Evolutionary conservation across 2,329 filamentous ascomycete genomes (phyloP), one percentile per base, ranked within the genome.

Genomic region (Alternaria ethzedia): DNA sequence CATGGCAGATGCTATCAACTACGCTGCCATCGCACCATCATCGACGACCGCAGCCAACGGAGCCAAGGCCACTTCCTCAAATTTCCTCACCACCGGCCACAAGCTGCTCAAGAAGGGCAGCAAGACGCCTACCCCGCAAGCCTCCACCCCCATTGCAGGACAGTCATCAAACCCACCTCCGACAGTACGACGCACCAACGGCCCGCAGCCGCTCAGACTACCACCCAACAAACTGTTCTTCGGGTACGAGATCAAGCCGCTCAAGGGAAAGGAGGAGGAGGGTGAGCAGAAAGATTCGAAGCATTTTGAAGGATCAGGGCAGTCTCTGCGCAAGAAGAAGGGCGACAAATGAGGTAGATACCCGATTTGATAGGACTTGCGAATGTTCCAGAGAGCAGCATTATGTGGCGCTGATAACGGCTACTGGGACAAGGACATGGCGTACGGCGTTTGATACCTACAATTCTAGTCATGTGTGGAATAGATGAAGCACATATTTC

Each of bases 1-100:
- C 64, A 99, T 99, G 96, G 94, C 96, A 0, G 93, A 97, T 74
- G 89, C 93, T n/a, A 98, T 99, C 84, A 97, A 97, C 84, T 99
- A 98, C 81, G 88, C 89, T 56, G 88, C 94, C 30, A 97, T 99
- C 70, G 93, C 94, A 0, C 94, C 96, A 1, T 89, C 89, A 4
- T 87, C 92, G 7, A 88, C 86, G 3, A 86, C 89, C 13, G 89
- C 88, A 13, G 88, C 87, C 6, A 84, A 85, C 9, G 89, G 88
- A 41, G 87, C 88, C 11, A 86, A 85, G 70, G 87, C 88, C 5
- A 85, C 86, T 3, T 87, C 90, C 0, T 94, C 93, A 1, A 91
- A 96, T 78, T 98, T 98, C 79, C 80, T 91, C 1, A 88, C 89
- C 3, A 88, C 89, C 36, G 96, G 96, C 0, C 92, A 97, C 75